Percentiles rank a stretch among this genome's conserved stretches.
These are phyloP conservation scores for Nemania serpens DNA, from an alignment of 2,329 filamentous ascomycete genomes.

Conservation along the genomic window DNA sequence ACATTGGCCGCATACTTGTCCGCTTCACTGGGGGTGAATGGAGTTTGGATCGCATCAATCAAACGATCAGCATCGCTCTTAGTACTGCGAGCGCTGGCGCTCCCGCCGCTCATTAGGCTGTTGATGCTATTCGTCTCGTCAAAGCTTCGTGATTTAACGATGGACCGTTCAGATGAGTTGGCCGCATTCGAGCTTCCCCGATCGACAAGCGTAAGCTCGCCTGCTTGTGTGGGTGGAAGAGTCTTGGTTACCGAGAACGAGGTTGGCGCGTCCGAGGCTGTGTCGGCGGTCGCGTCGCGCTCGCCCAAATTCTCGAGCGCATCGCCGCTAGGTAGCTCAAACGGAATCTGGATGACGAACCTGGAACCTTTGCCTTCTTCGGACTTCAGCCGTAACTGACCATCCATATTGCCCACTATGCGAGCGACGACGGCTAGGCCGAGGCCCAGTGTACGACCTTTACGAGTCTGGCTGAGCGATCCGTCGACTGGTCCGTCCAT, in stretches of 20 bases:
- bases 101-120: conserved; percentile 49
- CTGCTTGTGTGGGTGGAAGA: conserved; percentile 42
- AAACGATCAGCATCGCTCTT: conserved; percentile 71
- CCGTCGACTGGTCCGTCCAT: conserved; percentile 25
- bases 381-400: conserved; percentile 82
- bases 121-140: conserved; percentile 47
- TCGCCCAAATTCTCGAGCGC: conserved; percentile 35
- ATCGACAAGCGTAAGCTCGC: conserved; percentile 68
- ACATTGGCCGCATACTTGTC: conserved; percentile 33
- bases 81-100: conserved; percentile 57
- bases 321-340: conserved; percentile 62
- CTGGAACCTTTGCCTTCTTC: conserved; percentile 81
- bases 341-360: conserved; percentile 80
- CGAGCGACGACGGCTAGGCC: conserved; percentile 88
- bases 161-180: conserved; percentile 18
- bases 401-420: conserved; percentile 87
- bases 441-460: conserved; percentile 67
- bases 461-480: conserved; percentile 38
- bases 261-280: conserved; percentile 33
- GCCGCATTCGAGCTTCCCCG: conserved; percentile 40
- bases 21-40: conserved; percentile 50
- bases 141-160: conserved; percentile 41
- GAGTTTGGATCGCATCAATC: conserved; percentile 72
- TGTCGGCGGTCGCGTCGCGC: conserved; percentile 20
- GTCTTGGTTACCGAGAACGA: conserved; percentile 41